A percentile compares a stretch with the other conserved stretches of the same genome.
Conservation (phyloP, 2,329 filamentous ascomycete species). For the Venturia oleaginea region DNA sequence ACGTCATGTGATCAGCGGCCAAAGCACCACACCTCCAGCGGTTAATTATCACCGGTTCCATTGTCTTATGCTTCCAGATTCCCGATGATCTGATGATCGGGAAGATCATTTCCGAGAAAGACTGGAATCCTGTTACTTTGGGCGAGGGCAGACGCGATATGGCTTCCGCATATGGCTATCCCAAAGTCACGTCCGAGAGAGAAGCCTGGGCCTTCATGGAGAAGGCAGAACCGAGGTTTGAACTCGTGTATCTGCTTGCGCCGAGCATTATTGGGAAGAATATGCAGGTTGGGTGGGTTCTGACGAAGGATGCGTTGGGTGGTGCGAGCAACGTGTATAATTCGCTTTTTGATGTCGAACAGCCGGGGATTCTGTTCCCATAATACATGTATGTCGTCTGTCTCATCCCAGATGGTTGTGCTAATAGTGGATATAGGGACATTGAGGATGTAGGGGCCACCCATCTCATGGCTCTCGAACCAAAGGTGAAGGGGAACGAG, state of each 20-base stretch:
- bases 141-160: constrained; percentile 12
- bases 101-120: constrained; percentile 14
- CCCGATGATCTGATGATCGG: constrained; percentile 12
- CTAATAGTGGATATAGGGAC: constrained; percentile 15
- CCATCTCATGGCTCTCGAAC: constrained; percentile 16
- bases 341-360: constrained; percentile 14
- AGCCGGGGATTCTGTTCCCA: constrained; percentile 14
- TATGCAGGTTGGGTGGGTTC: constrained; percentile 15
- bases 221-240: constrained; percentile 15
- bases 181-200: constrained; percentile 18
- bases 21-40: constrained; percentile 58
- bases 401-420: not conserved
- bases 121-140: constrained; percentile 15
- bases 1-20: constrained; percentile 48
- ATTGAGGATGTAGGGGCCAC: constrained; percentile 17
- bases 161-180: constrained; percentile 16
- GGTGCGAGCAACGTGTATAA: constrained; percentile 15
- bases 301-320: constrained; percentile 9
- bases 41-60: constrained; percentile 41
- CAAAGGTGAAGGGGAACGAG: constrained; percentile 16
- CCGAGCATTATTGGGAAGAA: constrained; percentile 17
- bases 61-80: constrained; percentile 12
- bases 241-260: constrained; percentile 17
- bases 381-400: constrained; percentile 17
- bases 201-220: constrained; percentile 18